phyloP scores from a whole-genome alignment of 164 flowering plant species.

The Dillenia suffruticosa region DNA sequence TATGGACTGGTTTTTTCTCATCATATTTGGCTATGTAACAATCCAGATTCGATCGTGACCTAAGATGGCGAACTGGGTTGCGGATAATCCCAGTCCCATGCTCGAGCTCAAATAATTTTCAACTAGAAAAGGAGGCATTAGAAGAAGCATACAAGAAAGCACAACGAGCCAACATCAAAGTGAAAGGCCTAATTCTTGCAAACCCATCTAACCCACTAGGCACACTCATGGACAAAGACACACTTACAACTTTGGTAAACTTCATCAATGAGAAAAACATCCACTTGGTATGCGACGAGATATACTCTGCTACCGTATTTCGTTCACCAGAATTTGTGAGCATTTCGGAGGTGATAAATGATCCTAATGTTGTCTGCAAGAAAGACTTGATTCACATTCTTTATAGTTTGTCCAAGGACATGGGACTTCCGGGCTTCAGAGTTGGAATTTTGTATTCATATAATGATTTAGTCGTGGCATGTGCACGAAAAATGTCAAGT shows the following conservation, averaged over 20 bases:
- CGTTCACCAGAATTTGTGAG: slow-evolving; percentile 21
- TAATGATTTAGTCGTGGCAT: slow-evolving; percentile 29
- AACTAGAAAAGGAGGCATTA: slow-evolving; percentile 29
- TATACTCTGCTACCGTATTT: slow-evolving; percentile 43
- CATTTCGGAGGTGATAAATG: slow-evolving; percentile 30
- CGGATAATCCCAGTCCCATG: slow-evolving; percentile 31
- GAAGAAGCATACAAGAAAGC: slow-evolving; percentile 37
- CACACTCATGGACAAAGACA: slow-evolving; percentile 21
- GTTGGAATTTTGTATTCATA: slow-evolving; percentile 49
- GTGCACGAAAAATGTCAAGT: slow-evolving; percentile 48
- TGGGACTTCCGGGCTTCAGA: slow-evolving; percentile 56
- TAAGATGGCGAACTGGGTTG: slow-evolving; percentile 42
- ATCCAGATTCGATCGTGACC: slow-evolving; percentile 41
- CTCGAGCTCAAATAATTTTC: slow-evolving; percentile 34
- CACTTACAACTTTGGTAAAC: slow-evolving; percentile 24
- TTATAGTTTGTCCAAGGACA: slow-evolving; percentile 50
- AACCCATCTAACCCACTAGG: slow-evolving; percentile 57
- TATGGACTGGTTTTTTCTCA: background rate
- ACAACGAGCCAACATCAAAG: slow-evolving; percentile 19
- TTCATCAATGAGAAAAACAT: slow-evolving; percentile 31
- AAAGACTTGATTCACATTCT: slow-evolving; percentile 34
- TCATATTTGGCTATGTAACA: background rate
- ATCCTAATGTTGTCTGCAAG: slow-evolving; percentile 8
- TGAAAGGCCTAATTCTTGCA: slow-evolving; percentile 36
- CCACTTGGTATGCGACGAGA: slow-evolving; percentile 43